A percentile compares a stretch with the other conserved stretches of the same genome.
phyloP scores from a whole-genome alignment of 768 basidiomycete species.

The Suillus paluster region DNA sequence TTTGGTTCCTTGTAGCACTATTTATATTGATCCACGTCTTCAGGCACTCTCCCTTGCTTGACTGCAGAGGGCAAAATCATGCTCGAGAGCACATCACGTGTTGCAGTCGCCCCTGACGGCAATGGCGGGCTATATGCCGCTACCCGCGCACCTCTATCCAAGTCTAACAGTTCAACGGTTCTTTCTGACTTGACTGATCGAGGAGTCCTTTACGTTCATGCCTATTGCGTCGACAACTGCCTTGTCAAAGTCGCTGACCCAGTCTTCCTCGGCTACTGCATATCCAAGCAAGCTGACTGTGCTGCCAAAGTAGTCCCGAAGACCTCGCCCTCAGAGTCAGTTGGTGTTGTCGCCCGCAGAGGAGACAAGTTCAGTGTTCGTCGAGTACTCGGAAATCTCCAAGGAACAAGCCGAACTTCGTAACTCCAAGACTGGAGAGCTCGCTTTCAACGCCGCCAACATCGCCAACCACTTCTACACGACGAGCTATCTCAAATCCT shows the following conservation, averaged over 20 bases:
- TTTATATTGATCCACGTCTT: neutral
- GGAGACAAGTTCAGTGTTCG: constrained; percentile 87
- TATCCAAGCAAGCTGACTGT: constrained; percentile 85
- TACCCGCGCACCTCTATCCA: constrained; percentile 74
- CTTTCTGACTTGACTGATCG: constrained; percentile 81
- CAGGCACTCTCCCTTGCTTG: constrained; percentile 95
- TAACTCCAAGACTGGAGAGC: constrained; percentile 68
- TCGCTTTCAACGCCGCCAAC: constrained; percentile 93
- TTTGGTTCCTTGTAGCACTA: constrained; percentile 9
- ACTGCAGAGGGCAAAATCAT: constrained; percentile 93
- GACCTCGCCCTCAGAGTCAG: constrained; percentile 81
- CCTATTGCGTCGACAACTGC: constrained; percentile 98
- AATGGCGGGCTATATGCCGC: constrained; percentile 98
- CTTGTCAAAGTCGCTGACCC: constrained; percentile 97
- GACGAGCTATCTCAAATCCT: constrained; percentile 73
- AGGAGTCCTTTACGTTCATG: constrained; percentile 86
- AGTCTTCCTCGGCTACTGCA: constrained; percentile 94
- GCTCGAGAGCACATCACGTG: constrained; percentile 73
- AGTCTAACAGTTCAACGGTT: constrained; percentile 68
- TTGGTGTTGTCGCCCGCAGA: constrained; percentile 90
- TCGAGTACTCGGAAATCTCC: constrained; percentile 97
- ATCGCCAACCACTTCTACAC: constrained; percentile 99
- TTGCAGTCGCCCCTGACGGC: constrained; percentile 97
- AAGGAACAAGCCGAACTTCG: constrained; percentile 83
- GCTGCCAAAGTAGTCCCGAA: constrained; percentile 98